Conservation (phyloP, 768 basidiomycete genomes). For the Cubamyces lactineus region DNA sequence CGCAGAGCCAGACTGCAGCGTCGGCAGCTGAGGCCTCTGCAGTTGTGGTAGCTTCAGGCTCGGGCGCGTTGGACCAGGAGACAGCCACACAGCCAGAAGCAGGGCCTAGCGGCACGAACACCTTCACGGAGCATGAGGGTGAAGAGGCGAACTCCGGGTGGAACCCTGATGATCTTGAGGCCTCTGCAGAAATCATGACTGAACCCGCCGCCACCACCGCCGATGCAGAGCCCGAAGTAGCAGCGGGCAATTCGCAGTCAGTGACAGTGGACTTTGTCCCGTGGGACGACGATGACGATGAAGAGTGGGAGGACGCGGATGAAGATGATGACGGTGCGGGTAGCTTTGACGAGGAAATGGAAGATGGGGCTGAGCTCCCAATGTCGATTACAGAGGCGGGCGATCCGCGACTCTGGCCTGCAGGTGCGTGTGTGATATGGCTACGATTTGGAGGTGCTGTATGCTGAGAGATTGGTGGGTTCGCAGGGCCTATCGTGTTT, state of each 20-base stretch:
- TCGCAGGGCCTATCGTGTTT: constrained; percentile 17
- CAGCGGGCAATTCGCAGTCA: too few relatives aligned
- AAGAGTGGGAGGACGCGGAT: constrained; percentile 12
- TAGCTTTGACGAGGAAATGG: not conserved
- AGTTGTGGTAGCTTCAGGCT: too few relatives aligned
- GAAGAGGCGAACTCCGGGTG: too few relatives aligned
- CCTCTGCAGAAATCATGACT: too few relatives aligned
- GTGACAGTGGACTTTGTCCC: not conserved
- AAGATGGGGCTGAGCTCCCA: not conserved
- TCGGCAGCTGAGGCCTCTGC: too few relatives aligned
- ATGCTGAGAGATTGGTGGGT: not conserved
- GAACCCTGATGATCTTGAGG: too few relatives aligned
- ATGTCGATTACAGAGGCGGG: not conserved
- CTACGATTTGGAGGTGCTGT: not conserved
- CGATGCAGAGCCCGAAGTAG: too few relatives aligned
- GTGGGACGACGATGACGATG: constrained; percentile 3
- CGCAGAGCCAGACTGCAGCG: not conserved
- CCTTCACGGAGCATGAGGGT: too few relatives aligned
- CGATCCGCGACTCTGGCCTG: not conserved
- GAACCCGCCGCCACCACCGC: too few relatives aligned
- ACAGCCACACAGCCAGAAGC: not conserved
- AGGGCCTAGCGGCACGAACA: not conserved
- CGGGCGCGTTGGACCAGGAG: too few relatives aligned
- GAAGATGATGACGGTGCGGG: not conserved
- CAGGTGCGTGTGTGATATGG: not conserved